A percentile compares a stretch with the other conserved stretches of the same genome.
Conservation (phyloP, 768 basidiomycete genomes). For the Candolleomyces aberdarensis region DNA sequence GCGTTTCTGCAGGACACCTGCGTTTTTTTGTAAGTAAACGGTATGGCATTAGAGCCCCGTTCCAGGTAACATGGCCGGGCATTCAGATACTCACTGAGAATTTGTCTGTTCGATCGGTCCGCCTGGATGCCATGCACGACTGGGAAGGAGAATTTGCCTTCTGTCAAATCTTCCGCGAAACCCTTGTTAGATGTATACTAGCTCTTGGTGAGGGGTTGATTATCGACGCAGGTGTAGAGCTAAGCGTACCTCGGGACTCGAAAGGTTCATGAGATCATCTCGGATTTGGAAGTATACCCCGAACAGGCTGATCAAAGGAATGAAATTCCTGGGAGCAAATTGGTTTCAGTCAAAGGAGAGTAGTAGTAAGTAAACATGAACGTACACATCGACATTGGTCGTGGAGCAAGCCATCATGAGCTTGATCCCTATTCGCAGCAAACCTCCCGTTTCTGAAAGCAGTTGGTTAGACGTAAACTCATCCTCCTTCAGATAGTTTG, state of each 20-base stretch:
- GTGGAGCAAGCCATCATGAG: conserved; percentile 93
- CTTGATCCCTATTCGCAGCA: conserved; percentile 89
- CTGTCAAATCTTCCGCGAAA: conserved; percentile 91
- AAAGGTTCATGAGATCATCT: conserved; percentile 96
- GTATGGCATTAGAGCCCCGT: neutral
- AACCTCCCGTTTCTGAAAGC: conserved; percentile 85
- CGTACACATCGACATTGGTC: conserved; percentile 56
- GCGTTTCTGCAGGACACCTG: conserved; percentile 88
- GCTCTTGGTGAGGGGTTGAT: no score
- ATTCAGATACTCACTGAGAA: conserved; percentile 63
- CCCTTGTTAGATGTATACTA: conserved; percentile 85
- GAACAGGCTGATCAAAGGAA: conserved; percentile 90
- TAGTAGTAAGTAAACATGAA: neutral
- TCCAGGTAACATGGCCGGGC: neutral
- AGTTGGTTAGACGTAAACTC: neutral
- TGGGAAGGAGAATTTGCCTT: conserved; percentile 98
- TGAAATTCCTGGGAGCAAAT: conserved; percentile 62
- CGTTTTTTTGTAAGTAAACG: neutral
- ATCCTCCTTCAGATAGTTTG: conserved; percentile 26
- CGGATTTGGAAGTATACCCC: conserved; percentile 95
- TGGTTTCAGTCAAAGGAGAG: neutral
- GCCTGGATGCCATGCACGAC: conserved; percentile 87
- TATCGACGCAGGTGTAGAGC: no score
- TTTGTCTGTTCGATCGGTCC: conserved; percentile 70
- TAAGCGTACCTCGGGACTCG: conserved; percentile 69